Conservation (phyloP, 306 rosid genomes). For the Begonia masoniana region DNA sequence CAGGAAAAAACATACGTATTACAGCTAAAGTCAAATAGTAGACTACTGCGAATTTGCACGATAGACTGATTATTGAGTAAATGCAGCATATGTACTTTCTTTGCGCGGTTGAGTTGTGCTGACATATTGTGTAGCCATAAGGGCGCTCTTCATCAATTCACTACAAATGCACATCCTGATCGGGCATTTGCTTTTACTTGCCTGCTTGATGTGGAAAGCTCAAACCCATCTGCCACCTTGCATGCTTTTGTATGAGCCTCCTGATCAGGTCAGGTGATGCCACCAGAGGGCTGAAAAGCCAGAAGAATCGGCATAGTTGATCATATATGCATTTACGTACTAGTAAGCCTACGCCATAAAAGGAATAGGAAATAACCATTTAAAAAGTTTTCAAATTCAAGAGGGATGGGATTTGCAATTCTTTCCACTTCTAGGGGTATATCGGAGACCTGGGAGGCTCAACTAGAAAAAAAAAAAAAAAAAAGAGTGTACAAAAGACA, state of each 20-base stretch:
- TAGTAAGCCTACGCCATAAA: too few species aligned
- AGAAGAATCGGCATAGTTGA: not conserved
- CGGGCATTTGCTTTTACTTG: constrained; percentile 29
- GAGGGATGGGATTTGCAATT: too few species aligned
- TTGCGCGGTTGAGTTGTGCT: constrained; percentile 30
- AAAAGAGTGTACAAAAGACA: too few species aligned
- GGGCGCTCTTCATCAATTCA: constrained; percentile 3
- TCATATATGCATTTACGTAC: too few species aligned
- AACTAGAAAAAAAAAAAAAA: too few species aligned
- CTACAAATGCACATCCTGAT: constrained; percentile 21
- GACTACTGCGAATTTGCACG: constrained; percentile 27
- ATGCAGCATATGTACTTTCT: constrained; percentile 19
- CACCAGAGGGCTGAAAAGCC: constrained; percentile 53
- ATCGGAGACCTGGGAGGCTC: too few species aligned
- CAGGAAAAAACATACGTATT: constrained; percentile 9
- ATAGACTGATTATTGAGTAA: constrained; percentile 19
- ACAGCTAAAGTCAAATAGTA: constrained; percentile 31
- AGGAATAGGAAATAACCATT: too few species aligned
- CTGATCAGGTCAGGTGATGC: constrained; percentile 61
- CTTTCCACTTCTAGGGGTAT: too few species aligned
- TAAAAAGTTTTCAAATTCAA: too few species aligned
- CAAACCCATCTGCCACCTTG: constrained; percentile 51
- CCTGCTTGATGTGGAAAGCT: constrained; percentile 39
- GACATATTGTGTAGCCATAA: constrained; percentile 26
- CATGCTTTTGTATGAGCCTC: constrained; percentile 77